Base-by-base conservation (phyloP, 768 basidiomycete genomes). In the Pulveroboletus sp. region DNA sequence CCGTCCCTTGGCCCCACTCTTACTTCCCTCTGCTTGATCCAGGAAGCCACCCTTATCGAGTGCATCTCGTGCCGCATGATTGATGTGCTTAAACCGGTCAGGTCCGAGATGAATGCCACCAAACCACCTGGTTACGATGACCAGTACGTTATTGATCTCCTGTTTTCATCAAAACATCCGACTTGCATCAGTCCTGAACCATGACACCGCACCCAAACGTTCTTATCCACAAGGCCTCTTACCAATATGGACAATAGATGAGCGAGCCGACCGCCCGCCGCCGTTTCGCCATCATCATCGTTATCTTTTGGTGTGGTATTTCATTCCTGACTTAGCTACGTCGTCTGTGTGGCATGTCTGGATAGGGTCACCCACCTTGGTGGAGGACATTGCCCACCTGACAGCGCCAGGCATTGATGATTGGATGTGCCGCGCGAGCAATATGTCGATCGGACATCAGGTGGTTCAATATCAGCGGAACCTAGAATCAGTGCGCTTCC, bases 231-330 rank as follows among this genome's bases (percentile, higher is more conserved):
- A 9, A 31, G 35, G 15, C 11, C 15, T 61, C 81, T 43, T 51
- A 90, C 90, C 41, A 96, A 65, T 40, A 95, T 92, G 55, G 93
- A 91, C 5, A 99, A 70, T 2, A 99, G 76, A 66, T 97, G 94
- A 1, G 91, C 91, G 18, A 98, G 70, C 15, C 95, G 79, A 38
- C 87, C 83, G 5, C 95, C 95, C 17, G 95, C 95, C 1, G 91
- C 93, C 0, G 87, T 83, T 71, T 99, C 95, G 2, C 93, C 91
- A 50, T 97, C 89, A 52, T 98, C 94, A 49, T 94, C 91, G 51
- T 96, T 94, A 61, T 97, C 94, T 92, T 56, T 38, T 37, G 27
- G 56, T 27, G 9, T 13, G 10, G 9, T 10, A 8, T 24, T 4
- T 36, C 40, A 31, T 36, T 35, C 27, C 18, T 14, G 3, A 43